Percentiles rank a stretch among this genome's conserved stretches.
These are phyloP conservation scores for Rhytidiadelphus loreus DNA, from an alignment of 225 moss, liverwort and hornwort genomes.

Conservation along the genomic window DNA sequence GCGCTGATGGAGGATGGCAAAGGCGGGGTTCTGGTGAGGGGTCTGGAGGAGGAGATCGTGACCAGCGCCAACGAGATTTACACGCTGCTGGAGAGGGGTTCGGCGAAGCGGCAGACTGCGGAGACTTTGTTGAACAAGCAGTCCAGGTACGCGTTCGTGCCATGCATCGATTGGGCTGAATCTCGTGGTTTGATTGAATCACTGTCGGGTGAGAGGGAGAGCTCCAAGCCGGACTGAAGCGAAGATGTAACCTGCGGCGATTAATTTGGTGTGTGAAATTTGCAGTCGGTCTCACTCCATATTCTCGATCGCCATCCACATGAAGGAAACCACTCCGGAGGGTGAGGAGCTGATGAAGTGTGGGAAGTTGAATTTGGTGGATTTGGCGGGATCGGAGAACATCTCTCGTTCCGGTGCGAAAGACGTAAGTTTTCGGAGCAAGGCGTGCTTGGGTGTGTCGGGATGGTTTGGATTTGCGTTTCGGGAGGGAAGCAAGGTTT, in stretches of 20 bases:
- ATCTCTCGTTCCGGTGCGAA: slow-evolving; percentile 94
- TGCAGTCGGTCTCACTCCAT: slow-evolving; percentile 92
- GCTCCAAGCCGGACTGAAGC: not conserved
- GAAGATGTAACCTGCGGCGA: not conserved
- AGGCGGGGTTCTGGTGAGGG: slow-evolving; percentile 94
- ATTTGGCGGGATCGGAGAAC: slow-evolving; percentile 95
- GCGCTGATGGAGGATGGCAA: slow-evolving; percentile 98
- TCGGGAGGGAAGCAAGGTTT: not conserved
- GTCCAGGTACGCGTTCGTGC: slow-evolving; percentile 39
- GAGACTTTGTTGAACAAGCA: slow-evolving; percentile 92
- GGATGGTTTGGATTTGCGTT: not conserved
- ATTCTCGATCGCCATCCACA: slow-evolving; percentile 89
- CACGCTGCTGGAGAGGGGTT: slow-evolving; percentile 79
- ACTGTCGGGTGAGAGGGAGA: not conserved
- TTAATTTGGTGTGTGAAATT: not conserved
- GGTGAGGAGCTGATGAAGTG: slow-evolving; percentile 97
- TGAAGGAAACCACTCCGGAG: slow-evolving; percentile 95
- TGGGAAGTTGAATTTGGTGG: slow-evolving; percentile 91
- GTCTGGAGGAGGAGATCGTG: slow-evolving; percentile 96
- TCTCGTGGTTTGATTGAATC: not conserved
- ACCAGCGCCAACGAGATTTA: slow-evolving; percentile 90
- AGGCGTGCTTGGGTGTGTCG: not conserved
- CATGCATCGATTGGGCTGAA: not conserved
- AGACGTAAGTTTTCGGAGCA: slow-evolving; percentile 33
- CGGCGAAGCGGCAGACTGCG: slow-evolving; percentile 87